Percentiles rank a stretch among this genome's conserved stretches.
phyloP scores from a whole-genome alignment of 2,329 filamentous ascomycete species.

The Talaromyces sp. region DNA sequence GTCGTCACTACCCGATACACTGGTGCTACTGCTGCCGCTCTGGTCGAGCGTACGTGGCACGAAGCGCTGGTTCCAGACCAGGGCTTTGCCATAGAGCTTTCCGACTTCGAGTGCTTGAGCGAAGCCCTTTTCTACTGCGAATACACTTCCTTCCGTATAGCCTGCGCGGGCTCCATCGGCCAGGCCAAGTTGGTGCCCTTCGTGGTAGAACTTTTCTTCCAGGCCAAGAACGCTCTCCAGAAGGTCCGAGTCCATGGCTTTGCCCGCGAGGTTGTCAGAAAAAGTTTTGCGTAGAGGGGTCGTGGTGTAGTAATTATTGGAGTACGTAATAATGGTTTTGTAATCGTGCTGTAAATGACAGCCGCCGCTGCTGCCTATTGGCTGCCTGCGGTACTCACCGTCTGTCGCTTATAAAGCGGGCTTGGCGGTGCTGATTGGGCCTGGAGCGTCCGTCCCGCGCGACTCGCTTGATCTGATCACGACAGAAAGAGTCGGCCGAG shows the following conservation, averaged over 20 bases:
- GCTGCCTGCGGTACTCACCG: not conserved
- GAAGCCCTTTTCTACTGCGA: slow-evolving; percentile 88
- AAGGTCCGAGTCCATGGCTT: slow-evolving; percentile 39
- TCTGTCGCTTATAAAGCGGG: not conserved
- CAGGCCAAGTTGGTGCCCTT: slow-evolving; percentile 71
- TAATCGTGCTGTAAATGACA: not conserved
- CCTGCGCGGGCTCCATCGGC: slow-evolving; percentile 72
- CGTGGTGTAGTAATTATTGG: not conserved
- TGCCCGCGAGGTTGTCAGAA: not conserved
- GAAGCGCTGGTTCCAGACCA: slow-evolving; percentile 77
- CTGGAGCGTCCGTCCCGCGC: not conserved
- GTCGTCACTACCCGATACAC: not conserved
- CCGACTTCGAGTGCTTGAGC: slow-evolving; percentile 85
- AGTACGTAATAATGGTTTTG: not conserved
- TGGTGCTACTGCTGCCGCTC: slow-evolving; percentile 17
- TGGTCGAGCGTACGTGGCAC: not conserved
- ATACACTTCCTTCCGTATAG: slow-evolving; percentile 78
- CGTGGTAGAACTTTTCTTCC: slow-evolving; percentile 68
- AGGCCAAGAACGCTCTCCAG: slow-evolving; percentile 55
- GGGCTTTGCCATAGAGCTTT: slow-evolving; percentile 66
- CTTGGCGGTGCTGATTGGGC: not conserved
- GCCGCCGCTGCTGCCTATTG: not conserved
- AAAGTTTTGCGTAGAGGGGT: not conserved
- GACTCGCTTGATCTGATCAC: not conserved
- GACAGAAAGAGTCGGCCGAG: not conserved